Base-by-base conservation (phyloP, 352 stramenopile genomes). In the Phytophthora pisi region DNA sequence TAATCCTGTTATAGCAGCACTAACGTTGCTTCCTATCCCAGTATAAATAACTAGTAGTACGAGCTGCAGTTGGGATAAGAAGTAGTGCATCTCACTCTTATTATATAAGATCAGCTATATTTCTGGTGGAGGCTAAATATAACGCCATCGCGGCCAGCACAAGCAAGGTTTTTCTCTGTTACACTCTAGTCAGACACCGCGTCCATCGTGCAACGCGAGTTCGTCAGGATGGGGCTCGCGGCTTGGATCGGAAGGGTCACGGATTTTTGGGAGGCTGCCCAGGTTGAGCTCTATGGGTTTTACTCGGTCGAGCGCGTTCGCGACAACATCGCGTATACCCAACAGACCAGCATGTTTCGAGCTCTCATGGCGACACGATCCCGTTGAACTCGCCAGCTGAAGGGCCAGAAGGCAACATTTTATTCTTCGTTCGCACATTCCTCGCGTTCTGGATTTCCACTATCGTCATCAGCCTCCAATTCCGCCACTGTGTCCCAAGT, bases 401-500 rank as follows among this genome's bases (percentile, higher is more conserved):
- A 16, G 64, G 68, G 2, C 26, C 58, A 18, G 15, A 54, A 2
- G 26, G 23, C 15, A 80, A 69, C 13, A 40, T 24, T 5, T 26
- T 51, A 15, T 75, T 77, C 20, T 64, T 70, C 34, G 0, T 68
- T 5, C 67, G 71, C 5, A 49, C 45, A 15, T 59, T 61, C 34
- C 13, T 68, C 6, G 36, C 69, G 5, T 69, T 66, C 53, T 63
- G 34, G 49, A 24, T 68, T 13, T 59, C 77, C 1, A 58, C 66
- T 10, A 53, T 70, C 31, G 31, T 69, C 13, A 55, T 72, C 2
- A 40, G 54, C 34, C 47, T 62, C 9, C 58, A 68, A 8, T 75
- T 78, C 24, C n/a, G 71, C 24, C 60, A 61, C 24, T 61, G 50
- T 7, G 45, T 82, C 15, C 64, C 67, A 1, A 62, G 66, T 38